Percentiles rank a stretch among this genome's conserved stretches.
These are phyloP conservation scores for Marasmius oreades DNA, from an alignment of 1,284 basidiomycete species.

Conservation along the genomic window DNA sequence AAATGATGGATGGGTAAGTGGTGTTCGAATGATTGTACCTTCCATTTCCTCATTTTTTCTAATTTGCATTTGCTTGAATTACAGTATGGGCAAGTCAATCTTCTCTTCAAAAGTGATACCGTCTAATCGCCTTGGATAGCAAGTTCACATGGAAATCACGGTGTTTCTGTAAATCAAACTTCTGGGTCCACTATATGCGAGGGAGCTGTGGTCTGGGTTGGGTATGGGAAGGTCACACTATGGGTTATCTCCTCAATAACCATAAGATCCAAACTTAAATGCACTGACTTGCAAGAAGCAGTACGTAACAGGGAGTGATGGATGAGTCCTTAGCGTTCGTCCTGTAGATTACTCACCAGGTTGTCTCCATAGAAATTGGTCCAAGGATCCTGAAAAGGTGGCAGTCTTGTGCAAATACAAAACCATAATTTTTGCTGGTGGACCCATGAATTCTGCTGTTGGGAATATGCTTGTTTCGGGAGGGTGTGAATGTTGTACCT, in stretches of 20 bases:
- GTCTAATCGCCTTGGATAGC: slow-evolving; percentile 10
- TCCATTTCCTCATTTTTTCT: background rate
- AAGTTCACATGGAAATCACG: slow-evolving; percentile 68
- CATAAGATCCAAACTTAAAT: too few relatives aligned
- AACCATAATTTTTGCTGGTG: slow-evolving; percentile 18
- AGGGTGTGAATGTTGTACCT: slow-evolving; percentile 3
- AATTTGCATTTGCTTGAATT: background rate
- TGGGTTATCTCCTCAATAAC: too few relatives aligned
- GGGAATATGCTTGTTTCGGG: slow-evolving; percentile 2
- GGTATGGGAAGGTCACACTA: too few relatives aligned
- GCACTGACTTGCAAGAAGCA: too few relatives aligned
- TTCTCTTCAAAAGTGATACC: background rate
- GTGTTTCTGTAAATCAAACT: too few relatives aligned
- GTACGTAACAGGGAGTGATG: too few relatives aligned
- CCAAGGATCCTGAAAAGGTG: slow-evolving; percentile 18
- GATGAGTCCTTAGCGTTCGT: slow-evolving; percentile 16
- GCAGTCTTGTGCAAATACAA: slow-evolving; percentile 15
- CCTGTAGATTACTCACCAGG: background rate
- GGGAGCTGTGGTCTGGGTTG: too few relatives aligned
- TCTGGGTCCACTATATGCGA: too few relatives aligned
- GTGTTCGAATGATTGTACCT: background rate
- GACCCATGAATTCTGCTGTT: background rate
- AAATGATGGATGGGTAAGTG: slow-evolving; percentile 56
- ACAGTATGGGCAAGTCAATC: slow-evolving; percentile 28
- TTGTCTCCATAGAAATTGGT: slow-evolving; percentile 20